These are phyloP conservation scores for Melampsora larici-populina DNA, from an alignment of 1,284 basidiomycete species.

Conservation along the genomic window DNA sequence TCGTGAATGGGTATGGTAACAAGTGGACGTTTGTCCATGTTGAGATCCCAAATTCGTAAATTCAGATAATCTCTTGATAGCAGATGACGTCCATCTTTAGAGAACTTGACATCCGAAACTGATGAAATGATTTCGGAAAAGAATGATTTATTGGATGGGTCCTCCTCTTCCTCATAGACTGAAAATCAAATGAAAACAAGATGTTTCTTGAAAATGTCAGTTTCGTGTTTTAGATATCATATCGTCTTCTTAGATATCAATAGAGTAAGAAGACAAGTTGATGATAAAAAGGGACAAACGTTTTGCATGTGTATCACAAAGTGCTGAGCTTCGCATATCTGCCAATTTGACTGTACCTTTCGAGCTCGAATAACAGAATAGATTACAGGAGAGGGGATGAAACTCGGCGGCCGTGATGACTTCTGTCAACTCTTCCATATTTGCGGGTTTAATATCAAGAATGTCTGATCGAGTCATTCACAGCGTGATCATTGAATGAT, in stretches of 20 bases:
- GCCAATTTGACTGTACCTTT: conserved; percentile 99
- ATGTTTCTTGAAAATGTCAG: background rate
- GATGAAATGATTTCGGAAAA: conserved; percentile 99
- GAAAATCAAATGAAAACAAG: conserved; percentile 48
- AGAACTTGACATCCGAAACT: conserved; percentile 99
- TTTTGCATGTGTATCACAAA: conserved; percentile 96
- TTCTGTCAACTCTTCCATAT: conserved; percentile 99
- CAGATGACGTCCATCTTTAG: conserved; percentile 93
- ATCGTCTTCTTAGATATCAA: background rate
- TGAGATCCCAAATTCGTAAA: conserved; percentile 99
- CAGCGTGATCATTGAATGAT: background rate
- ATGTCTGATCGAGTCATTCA: conserved; percentile 66
- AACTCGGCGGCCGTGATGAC: conserved; percentile 99
- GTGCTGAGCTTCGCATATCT: conserved; percentile 98
- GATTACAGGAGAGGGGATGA: conserved; percentile 94
- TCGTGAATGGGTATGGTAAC: conserved; percentile 99
- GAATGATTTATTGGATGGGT: conserved; percentile 94
- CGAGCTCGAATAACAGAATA: conserved; percentile 99
- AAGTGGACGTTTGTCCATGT: conserved; percentile 94
- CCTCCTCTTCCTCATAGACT: conserved; percentile 99
- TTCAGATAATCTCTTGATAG: conserved; percentile 95
- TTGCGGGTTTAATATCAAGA: conserved; percentile 98
- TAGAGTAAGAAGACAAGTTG: background rate
- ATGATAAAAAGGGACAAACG: conserved; percentile 61
- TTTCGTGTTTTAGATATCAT: background rate